Base-by-base conservation (phyloP, 164 flowering plant genomes). In the Cinnamomum chago region DNA sequence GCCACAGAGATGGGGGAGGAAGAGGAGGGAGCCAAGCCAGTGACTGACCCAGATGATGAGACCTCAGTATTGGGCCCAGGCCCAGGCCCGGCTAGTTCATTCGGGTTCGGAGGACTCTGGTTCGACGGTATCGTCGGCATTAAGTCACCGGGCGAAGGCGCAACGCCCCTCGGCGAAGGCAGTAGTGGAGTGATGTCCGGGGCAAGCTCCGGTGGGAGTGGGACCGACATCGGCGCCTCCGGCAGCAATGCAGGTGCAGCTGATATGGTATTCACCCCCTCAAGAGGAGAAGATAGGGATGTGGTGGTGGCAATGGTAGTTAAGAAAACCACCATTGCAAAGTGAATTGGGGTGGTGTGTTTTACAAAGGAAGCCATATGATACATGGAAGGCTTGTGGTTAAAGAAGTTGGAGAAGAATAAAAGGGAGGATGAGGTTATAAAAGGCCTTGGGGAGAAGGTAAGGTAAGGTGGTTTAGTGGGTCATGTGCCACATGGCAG, bases 41-140 rank as follows among this genome's bases (percentile, higher is more conserved):
- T 84, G 65, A 79, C 58, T 35, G 76, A 25, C 76, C 76, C 85
- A n/a, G 84, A 62, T 70, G 88, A 88, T 0, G 88, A 25, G 18
- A 79, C n/a, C 2, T 79, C 85, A 2, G 69, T 18, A 17, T 22
- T 81, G 25, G 85, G 79, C 0, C 75, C 87, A 1, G 82, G 81
- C 76, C 85, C 71, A 0, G 82, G 81, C 76, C 85, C 71, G 0
- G 14, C 78, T 17, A 70, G 23, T 3, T 3, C 74, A 35, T 89
- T 89, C 1, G 91, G 91, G 68, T 90, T 90, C 0, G 93, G 91
- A 20, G 93, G 93, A 77, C 90, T 88, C 2, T 78, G 91, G 73
- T 85, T 86, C 17, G 93, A 82, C 30, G 93, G 90, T 60, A 90
- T 88, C 23, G 81, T 84, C 15, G 91, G 91, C 35, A 83, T 20